These are phyloP conservation scores for Endotrypanum monterogeii DNA, from an alignment of 208 protist species.

Conservation along the genomic window DNA sequence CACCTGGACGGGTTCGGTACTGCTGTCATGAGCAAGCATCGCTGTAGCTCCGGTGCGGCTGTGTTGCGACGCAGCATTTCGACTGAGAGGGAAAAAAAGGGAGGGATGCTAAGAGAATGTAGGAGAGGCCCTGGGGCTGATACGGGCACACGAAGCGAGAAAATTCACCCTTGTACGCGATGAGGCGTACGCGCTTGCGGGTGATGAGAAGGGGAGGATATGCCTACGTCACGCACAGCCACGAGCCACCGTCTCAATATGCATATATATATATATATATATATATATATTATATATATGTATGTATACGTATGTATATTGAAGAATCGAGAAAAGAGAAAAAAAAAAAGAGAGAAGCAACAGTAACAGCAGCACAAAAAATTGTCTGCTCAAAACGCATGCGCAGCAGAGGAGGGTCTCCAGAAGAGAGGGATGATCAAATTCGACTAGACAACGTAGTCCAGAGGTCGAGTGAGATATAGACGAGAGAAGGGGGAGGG, in stretches of 20 bases:
- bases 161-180: too few relatives aligned
- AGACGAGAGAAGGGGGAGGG: neutral
- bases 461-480: neutral
- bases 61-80: conserved; percentile 27
- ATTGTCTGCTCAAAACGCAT: neutral
- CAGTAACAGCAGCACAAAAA: too few relatives aligned
- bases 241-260: neutral
- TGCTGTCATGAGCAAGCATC: conserved; percentile 8
- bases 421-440: neutral
- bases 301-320: neutral
- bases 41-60: conserved; percentile 18
- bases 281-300: too few relatives aligned
- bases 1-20: neutral
- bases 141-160: neutral
- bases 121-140: neutral
- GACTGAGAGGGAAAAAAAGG: neutral
- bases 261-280: too few relatives aligned
- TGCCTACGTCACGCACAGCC: too few relatives aligned
- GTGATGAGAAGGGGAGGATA: too few relatives aligned
- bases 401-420: neutral
- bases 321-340: neutral
- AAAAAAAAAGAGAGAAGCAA: too few relatives aligned
- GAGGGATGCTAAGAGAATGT: neutral
- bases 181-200: too few relatives aligned
- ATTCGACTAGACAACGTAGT: neutral